A percentile compares a stretch with the other conserved stretches of the same genome.
Conservation (phyloP, 2,329 filamentous ascomycete species). For the Talaromyces rugulosus region DNA sequence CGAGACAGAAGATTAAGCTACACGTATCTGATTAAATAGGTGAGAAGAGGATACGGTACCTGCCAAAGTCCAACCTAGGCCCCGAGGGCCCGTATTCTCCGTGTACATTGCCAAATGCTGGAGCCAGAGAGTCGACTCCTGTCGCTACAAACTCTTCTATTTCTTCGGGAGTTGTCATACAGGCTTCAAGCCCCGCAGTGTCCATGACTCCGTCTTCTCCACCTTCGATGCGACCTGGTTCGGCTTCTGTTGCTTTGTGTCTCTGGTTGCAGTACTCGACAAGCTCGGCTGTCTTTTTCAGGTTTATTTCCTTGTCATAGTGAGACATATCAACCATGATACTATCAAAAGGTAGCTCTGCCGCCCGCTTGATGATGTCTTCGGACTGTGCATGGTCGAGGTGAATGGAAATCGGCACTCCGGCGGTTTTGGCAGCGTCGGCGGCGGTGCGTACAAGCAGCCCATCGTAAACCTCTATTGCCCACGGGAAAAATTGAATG, state of each 20-base stretch:
- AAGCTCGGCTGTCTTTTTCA: conserved; percentile 1
- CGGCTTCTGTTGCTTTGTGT: conserved; percentile 1
- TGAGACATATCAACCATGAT: conserved; percentile 6
- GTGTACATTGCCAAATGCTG: conserved; percentile 16
- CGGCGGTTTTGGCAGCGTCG: neutral
- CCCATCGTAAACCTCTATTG: neutral
- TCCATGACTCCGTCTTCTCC: conserved; percentile 5
- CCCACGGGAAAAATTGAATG: conserved; percentile 5
- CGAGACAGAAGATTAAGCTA: too few relatives aligned
- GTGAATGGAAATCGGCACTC: neutral
- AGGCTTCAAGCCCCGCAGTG: neutral
- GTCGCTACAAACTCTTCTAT: conserved; percentile 5
- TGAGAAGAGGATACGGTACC: neutral
- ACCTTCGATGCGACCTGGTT: neutral
- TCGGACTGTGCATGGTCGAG: conserved; percentile 4
- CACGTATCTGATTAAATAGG: too few relatives aligned
- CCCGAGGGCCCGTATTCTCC: conserved; percentile 11
- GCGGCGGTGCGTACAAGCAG: conserved; percentile 1
- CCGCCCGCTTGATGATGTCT: conserved; percentile 1
- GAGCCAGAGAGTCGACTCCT: conserved; percentile 10
- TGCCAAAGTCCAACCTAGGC: conserved; percentile 1
- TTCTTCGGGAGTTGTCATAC: conserved; percentile 5
- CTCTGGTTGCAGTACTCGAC: conserved; percentile 3
- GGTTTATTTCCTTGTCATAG: conserved; percentile 2
- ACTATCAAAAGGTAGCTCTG: conserved; percentile 4